A percentile compares a stretch with the other conserved stretches of the same genome.
These are phyloP conservation scores for Penicillium sp. DNA, from an alignment of 2,329 filamentous ascomycete species.

Conservation along the genomic window DNA sequence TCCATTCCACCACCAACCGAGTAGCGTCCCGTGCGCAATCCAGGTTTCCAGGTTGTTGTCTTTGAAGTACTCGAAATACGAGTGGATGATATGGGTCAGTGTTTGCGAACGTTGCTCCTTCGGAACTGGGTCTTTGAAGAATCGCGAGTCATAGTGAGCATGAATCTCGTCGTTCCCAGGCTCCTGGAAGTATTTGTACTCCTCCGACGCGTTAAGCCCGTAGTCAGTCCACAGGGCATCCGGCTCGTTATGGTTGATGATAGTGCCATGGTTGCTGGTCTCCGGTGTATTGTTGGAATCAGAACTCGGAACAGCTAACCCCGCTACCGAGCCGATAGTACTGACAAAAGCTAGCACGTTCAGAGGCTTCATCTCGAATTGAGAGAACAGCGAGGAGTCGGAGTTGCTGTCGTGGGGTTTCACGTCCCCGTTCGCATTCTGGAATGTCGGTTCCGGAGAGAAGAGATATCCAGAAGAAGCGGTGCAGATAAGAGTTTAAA, in stretches of 20 bases:
- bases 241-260: slow-evolving; percentile 18
- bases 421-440: slow-evolving; percentile 17
- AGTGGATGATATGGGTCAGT: slow-evolving; percentile 71
- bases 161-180: slow-evolving; percentile 64
- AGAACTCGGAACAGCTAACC: slow-evolving; percentile 24
- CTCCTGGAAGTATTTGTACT: slow-evolving; percentile 69
- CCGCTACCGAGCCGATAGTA: slow-evolving; percentile 27
- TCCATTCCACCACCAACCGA: slow-evolving; percentile 90
- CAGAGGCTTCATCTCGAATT: slow-evolving; percentile 28
- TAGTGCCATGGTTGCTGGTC: slow-evolving; percentile 17
- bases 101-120: slow-evolving; percentile 71
- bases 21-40: slow-evolving; percentile 82
- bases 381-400: neutral
- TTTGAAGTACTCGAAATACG: slow-evolving; percentile 72
- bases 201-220: slow-evolving; percentile 35
- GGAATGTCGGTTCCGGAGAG: neutral
- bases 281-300: slow-evolving; percentile 17
- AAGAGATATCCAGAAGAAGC: neutral
- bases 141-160: slow-evolving; percentile 76
- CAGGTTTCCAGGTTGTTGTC: slow-evolving; percentile 75
- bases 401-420: neutral
- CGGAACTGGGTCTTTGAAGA: slow-evolving; percentile 65
- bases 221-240: slow-evolving; percentile 31
- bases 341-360: slow-evolving; percentile 24
- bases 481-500: slow-evolving; percentile 4